These are phyloP conservation scores for Lentinula guzmanii DNA, from an alignment of 768 basidiomycete genomes.

Conservation along the genomic window DNA sequence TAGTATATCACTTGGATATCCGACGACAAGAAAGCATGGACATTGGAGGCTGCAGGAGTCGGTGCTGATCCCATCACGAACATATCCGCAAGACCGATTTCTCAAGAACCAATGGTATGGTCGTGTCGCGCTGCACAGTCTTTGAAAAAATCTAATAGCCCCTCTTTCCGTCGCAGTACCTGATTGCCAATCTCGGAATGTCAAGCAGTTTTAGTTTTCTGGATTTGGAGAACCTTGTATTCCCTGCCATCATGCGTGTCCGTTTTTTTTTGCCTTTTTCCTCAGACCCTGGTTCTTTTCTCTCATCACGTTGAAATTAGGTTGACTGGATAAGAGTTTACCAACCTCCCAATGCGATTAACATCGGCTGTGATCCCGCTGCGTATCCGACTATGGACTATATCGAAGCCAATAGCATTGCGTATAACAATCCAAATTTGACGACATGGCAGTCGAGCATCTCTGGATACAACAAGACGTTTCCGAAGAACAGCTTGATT, in stretches of 20 bases:
- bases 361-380: slow-evolving; percentile 68
- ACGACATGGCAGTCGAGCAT: slow-evolving; percentile 16
- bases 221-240: slow-evolving; percentile 60
- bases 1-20: slow-evolving; percentile 87
- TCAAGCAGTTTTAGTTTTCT: slow-evolving; percentile 72
- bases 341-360: slow-evolving; percentile 50
- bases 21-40: slow-evolving; percentile 66
- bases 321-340: slow-evolving; percentile 60
- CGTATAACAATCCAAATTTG: slow-evolving; percentile 5
- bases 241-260: slow-evolving; percentile 49
- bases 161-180: slow-evolving; percentile 43
- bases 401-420: slow-evolving; percentile 37
- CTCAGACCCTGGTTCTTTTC: background rate
- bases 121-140: background rate
- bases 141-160: slow-evolving; percentile 26
- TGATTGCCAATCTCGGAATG: slow-evolving; percentile 80
- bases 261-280: background rate
- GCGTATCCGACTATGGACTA: slow-evolving; percentile 64
- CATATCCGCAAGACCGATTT: slow-evolving; percentile 61
- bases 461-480: slow-evolving; percentile 12
- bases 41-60: slow-evolving; percentile 61
- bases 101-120: slow-evolving; percentile 83
- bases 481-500: slow-evolving; percentile 28
- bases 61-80: slow-evolving; percentile 52
- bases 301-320: background rate